These are phyloP conservation scores for Uronychia setigera DNA, from an alignment of 73 alveolate species.

Conservation along the genomic window DNA sequence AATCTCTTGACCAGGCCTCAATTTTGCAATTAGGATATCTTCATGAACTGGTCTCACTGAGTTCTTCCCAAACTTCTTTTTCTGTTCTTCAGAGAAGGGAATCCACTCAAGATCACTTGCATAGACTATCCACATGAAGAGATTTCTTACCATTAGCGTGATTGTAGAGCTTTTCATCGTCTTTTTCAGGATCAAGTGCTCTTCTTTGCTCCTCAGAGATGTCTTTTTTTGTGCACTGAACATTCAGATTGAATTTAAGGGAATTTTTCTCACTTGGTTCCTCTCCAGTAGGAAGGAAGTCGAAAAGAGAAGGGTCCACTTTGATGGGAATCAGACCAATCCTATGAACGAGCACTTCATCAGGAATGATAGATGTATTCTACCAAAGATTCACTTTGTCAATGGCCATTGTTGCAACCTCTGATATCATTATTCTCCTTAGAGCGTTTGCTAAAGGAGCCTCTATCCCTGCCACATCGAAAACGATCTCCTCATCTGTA, in stretches of 20 bases:
- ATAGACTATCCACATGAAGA: conserved; percentile 27
- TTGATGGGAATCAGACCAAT: conserved; percentile 95
- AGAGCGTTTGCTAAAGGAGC: conserved; percentile 98
- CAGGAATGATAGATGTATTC: conserved; percentile 96
- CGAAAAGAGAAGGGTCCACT: conserved; percentile 93
- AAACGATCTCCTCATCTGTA: conserved; percentile 85
- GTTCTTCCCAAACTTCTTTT: conserved; percentile 65
- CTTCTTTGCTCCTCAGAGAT: conserved; percentile 38
- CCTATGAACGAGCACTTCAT: conserved; percentile 97
- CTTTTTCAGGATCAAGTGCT: conserved; percentile 64
- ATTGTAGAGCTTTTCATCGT: conserved; percentile 71
- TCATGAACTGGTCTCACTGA: conserved; percentile 88
- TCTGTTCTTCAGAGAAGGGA: conserved; percentile 87
- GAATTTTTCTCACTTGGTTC: conserved; percentile 82
- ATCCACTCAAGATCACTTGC: conserved; percentile 82
- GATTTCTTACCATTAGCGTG: conserved; percentile 64
- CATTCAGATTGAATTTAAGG: conserved; percentile 78
- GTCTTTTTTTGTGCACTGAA: conserved; percentile 82
- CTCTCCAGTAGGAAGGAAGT: conserved; percentile 36
- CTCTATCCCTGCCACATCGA: conserved; percentile 92
- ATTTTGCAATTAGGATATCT: conserved; percentile 92
- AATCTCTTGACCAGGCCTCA: conserved; percentile 96
- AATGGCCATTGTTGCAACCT: conserved; percentile 98
- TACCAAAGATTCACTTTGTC: conserved; percentile 93
- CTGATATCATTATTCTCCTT: conserved; percentile 96